Evolutionary conservation across 2,329 filamentous ascomycete species (phyloP).

Genomic region (Pezicula rhizophila): DNA sequence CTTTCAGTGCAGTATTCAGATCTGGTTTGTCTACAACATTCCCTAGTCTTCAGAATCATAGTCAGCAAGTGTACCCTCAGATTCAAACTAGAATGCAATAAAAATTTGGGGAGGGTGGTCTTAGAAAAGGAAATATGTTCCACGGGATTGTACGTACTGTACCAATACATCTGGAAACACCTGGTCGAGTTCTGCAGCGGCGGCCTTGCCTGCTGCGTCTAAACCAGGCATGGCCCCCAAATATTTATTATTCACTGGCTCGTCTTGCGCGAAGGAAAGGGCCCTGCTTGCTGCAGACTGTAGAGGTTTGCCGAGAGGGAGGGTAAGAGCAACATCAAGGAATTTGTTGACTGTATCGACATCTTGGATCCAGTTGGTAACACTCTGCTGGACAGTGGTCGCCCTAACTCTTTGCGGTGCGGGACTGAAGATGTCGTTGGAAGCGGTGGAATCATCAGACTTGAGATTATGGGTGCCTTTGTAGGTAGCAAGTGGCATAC

Average conservation of each 20-base stretch:
- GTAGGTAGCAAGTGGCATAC: no score
- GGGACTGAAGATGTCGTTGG: not conserved
- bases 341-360: conserved; percentile 6
- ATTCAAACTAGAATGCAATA: no score
- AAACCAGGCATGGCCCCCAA: conserved; percentile 3
- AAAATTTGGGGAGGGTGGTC: no score
- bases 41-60: not conserved
- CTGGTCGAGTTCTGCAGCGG: conserved; percentile 1
- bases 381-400: conserved; percentile 4
- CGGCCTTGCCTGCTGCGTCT: not conserved
- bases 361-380: conserved; percentile 8
- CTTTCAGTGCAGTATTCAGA: conserved; percentile 2
- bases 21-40: conserved; percentile 3
- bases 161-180: conserved; percentile 7
- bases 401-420: not conserved
- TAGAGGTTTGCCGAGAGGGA: not conserved
- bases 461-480: no score
- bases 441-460: no score
- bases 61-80: no score
- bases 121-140: no score
- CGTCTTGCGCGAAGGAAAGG: conserved; percentile 6
- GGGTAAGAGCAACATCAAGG: conserved; percentile 2
- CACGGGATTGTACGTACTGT: not conserved
- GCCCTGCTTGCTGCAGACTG: conserved; percentile 2
- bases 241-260: conserved; percentile 3